phyloP scores from a whole-genome alignment of 1,139 yeast species.

The Oligophagozyma castellii region DNA sequence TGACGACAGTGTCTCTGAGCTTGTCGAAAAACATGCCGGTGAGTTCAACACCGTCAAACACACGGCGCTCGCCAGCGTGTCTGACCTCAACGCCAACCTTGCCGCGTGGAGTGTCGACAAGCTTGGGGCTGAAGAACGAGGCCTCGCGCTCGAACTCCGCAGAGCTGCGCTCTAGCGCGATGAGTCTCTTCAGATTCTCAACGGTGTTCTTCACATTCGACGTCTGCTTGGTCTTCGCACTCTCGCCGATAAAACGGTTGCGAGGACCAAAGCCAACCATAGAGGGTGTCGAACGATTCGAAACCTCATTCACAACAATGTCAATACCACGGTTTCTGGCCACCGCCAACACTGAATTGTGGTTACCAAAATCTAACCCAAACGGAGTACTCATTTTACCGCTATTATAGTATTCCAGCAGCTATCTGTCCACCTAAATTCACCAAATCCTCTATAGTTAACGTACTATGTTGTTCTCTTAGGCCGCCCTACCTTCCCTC shows the following conservation, averaged over 20 bases:
- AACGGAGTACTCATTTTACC: slow-evolving; percentile 68
- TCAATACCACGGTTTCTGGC: slow-evolving; percentile 98
- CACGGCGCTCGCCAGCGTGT: slow-evolving; percentile 62
- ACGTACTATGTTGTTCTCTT: no score
- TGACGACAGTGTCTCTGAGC: slow-evolving; percentile 62
- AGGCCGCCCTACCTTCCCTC: no score
- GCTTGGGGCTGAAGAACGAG: slow-evolving; percentile 54
- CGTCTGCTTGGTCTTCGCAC: slow-evolving; percentile 90
- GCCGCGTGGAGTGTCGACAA: slow-evolving; percentile 57
- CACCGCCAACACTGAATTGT: slow-evolving; percentile 85
- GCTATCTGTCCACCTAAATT: no score
- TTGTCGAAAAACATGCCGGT: slow-evolving; percentile 91
- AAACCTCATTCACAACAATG: slow-evolving; percentile 92
- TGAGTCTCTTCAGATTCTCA: slow-evolving; percentile 79
- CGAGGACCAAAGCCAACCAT: slow-evolving; percentile 83
- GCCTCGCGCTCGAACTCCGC: slow-evolving; percentile 70
- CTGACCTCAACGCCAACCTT: slow-evolving; percentile 75
- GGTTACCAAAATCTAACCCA: slow-evolving; percentile 96
- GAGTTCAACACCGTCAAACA: slow-evolving; percentile 77
- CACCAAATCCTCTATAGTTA: no score
- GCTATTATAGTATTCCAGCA: no score
- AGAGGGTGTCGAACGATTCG: slow-evolving; percentile 92
- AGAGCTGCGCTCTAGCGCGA: slow-evolving; percentile 63
- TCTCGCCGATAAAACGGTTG: slow-evolving; percentile 85
- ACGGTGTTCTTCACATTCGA: slow-evolving; percentile 93